A percentile compares a stretch with the other conserved stretches of the same genome.
These are phyloP conservation scores for Crithidia acanthocephali DNA, from an alignment of 208 protist species.

Conservation along the genomic window DNA sequence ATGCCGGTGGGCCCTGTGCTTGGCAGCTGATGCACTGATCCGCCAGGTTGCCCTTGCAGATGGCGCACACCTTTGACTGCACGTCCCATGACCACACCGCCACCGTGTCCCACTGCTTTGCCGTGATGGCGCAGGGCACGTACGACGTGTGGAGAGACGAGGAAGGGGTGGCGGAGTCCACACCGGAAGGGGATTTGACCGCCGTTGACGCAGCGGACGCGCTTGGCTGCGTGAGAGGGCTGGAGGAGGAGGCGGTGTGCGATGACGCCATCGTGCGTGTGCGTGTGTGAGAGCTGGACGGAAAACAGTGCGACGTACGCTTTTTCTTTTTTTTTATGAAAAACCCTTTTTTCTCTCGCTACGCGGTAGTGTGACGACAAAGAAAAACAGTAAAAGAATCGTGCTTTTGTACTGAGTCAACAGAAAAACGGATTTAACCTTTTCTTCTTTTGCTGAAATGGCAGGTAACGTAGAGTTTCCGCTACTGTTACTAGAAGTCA, in stretches of 20 bases:
- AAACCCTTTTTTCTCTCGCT: too few species aligned
- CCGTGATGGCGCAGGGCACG: constrained; percentile 42
- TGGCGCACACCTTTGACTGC: constrained; percentile 96
- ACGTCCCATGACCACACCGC: constrained; percentile 97
- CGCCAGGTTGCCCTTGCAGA: constrained; percentile 97
- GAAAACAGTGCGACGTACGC: too few species aligned
- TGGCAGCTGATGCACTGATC: constrained; percentile 98
- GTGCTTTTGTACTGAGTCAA: too few species aligned
- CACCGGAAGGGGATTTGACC: not conserved
- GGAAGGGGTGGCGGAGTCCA: not conserved
- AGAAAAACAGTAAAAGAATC: too few species aligned
- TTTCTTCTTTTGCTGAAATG: too few species aligned
- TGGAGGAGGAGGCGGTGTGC: not conserved
- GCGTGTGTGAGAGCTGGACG: too few species aligned
- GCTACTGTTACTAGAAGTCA: too few species aligned
- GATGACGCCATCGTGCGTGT: not conserved
- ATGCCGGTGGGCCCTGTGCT: constrained; percentile 39
- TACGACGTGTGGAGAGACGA: too few species aligned
- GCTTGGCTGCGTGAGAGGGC: not conserved
- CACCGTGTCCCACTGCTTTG: constrained; percentile 97
- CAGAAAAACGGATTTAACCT: too few species aligned
- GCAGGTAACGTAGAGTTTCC: too few species aligned
- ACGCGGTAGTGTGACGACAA: too few species aligned
- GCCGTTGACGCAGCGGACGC: not conserved
- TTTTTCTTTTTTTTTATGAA: too few species aligned